Base-by-base conservation (phyloP, 768 basidiomycete species). In the Paxillus rubicundulus region DNA sequence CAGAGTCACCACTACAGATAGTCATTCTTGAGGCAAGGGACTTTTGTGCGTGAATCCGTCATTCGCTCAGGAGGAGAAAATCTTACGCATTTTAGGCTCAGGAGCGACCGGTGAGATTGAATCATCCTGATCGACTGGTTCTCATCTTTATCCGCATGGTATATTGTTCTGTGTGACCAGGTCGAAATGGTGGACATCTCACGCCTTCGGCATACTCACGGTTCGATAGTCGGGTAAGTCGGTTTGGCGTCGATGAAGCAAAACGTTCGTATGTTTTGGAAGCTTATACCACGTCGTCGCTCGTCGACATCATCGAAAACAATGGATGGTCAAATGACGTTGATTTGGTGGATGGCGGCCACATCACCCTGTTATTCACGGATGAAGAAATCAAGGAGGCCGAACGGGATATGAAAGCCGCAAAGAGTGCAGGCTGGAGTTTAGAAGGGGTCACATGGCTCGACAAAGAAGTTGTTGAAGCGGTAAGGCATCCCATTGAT, bases 21-120 rank as follows among this genome's bases (percentile, higher is more conserved):
- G 82, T 85, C 16, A 72, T 95, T 12, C 67, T 97, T 9, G 93
- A 96, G 63, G 94, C 92, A 4, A 74, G 94, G 59, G 86, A 91
- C 62, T 87, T 94, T 67, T 89, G 92, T 92, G 20, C 71, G 89
- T 75, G 18, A 28, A 24, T 4, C 37, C 9, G 5, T 38, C 37
- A 16, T 28, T 6, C 7, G 17, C 28, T 43, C 27, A 36, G 9
- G 28, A 5, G 21, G 10, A 39, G 13, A 47, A 13, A 16, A 6
- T 30, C 50, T 58, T 32, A 53, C 18, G 12, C 16, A 5, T 34
- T 27, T 45, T 32, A 85, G 86, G 86, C 67, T 82, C 85, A 50
- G 87, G 89, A 33, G 86, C 89, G 32, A 93, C 90, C 49, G 87
- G 89, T 85, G 55, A 57, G 59, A 47, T 27, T 10, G 18, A 14